phyloP scores from a whole-genome alignment of 306 rosid genomes.

The Corylus avellana region DNA sequence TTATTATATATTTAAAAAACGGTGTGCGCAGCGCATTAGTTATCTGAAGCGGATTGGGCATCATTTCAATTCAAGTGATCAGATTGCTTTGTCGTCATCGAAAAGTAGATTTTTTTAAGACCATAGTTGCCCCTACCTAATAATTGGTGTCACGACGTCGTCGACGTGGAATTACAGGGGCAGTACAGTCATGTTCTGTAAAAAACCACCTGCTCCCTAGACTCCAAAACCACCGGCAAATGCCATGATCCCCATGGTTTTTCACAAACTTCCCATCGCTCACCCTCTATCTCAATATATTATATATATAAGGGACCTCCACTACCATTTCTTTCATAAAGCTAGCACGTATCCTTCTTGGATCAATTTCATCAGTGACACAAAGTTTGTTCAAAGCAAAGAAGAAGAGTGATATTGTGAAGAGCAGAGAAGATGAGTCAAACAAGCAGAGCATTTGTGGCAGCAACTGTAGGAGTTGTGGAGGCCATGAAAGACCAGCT shows the following conservation, averaged over 20 bases:
- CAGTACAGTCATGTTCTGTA: no score
- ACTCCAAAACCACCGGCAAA: not conserved
- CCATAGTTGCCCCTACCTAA: not conserved
- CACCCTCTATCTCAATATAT: no score
- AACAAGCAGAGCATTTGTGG: conserved; percentile 21
- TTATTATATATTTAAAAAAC: no score
- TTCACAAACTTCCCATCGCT: no score
- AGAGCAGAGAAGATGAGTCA: conserved; percentile 18
- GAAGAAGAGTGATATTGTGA: no score
- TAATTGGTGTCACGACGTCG: not conserved
- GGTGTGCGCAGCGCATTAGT: no score
- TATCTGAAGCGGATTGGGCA: no score
- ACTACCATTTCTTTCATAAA: not conserved
- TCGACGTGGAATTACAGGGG: no score
- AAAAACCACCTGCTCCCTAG: not conserved
- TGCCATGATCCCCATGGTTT: not conserved
- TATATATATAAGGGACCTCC: not conserved
- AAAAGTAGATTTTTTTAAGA: no score
- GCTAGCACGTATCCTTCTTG: not conserved
- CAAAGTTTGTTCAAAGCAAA: no score
- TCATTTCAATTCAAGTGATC: not conserved
- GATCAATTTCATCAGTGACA: not conserved
- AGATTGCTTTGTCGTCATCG: not conserved
- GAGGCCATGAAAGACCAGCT: conserved; percentile 23
- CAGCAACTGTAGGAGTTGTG: conserved; percentile 41